These are phyloP conservation scores for Phytophthora europaea DNA, from an alignment of 352 stramenopile genomes.

Conservation along the genomic window DNA sequence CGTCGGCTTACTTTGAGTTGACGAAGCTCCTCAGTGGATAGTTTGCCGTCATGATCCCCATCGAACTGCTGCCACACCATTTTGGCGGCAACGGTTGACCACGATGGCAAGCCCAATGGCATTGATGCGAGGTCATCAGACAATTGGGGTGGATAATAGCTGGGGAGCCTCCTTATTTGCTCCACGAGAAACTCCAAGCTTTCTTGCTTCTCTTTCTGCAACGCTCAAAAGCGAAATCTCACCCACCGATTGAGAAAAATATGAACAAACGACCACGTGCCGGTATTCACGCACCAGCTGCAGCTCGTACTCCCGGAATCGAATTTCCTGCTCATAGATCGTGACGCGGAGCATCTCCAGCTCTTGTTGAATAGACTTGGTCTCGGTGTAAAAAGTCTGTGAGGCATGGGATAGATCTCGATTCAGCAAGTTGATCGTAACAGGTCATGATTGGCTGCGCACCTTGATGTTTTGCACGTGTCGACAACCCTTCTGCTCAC, in stretches of 20 bases:
- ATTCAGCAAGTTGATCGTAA: background rate
- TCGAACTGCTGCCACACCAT: constrained; percentile 58
- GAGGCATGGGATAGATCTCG: background rate
- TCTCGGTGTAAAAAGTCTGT: constrained; percentile 71
- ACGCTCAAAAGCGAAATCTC: background rate
- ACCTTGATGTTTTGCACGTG: constrained; percentile 80
- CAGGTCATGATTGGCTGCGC: background rate
- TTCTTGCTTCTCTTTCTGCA: constrained; percentile 69
- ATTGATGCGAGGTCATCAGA: constrained; percentile 1
- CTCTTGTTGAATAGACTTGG: constrained; percentile 57
- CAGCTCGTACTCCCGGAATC: constrained; percentile 55
- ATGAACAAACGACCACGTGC: background rate
- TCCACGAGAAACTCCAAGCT: constrained; percentile 52
- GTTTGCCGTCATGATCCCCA: constrained; percentile 34
- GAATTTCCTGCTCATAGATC: constrained; percentile 72
- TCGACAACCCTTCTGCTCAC: constrained; percentile 73
- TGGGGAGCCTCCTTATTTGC: constrained; percentile 47
- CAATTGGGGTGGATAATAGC: constrained; percentile 13
- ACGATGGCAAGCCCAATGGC: constrained; percentile 32
- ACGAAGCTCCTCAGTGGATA: constrained; percentile 39
- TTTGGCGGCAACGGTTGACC: constrained; percentile 43
- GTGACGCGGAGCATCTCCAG: constrained; percentile 66
- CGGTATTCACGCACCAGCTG: constrained; percentile 47
- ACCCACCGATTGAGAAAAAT: background rate
- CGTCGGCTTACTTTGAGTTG: constrained; percentile 50